phyloP scores from a whole-genome alignment of 225 moss, liverwort and hornwort species.

The Pleurozium schreberi region DNA sequence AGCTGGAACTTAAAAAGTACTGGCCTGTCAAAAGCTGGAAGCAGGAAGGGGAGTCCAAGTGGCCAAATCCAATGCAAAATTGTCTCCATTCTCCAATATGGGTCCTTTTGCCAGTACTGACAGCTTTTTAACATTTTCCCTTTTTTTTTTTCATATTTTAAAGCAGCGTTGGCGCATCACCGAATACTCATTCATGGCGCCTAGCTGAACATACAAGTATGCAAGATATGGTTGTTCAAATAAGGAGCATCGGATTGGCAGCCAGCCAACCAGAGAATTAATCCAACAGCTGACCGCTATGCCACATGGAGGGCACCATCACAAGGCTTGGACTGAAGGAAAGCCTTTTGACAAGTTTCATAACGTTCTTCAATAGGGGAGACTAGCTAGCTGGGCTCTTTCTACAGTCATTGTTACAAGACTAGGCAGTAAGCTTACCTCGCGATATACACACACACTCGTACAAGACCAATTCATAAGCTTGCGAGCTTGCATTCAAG shows the following conservation, averaged over 20 bases:
- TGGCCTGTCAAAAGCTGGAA: not conserved
- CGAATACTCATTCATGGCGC: not conserved
- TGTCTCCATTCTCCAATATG: not conserved
- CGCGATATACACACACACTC: not conserved
- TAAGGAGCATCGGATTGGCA: not conserved
- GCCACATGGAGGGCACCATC: not conserved
- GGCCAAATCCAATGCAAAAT: not conserved
- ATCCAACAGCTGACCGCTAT: not conserved
- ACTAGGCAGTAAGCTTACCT: too few relatives aligned
- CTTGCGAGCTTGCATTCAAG: too few relatives aligned
- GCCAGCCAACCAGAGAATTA: too few relatives aligned
- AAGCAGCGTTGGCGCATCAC: not conserved
- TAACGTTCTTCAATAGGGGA: not conserved
- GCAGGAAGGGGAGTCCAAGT: not conserved
- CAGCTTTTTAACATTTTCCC: not conserved
- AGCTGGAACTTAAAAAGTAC: not conserved
- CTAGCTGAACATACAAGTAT: not conserved
- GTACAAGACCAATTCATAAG: not conserved
- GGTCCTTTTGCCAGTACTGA: not conserved
- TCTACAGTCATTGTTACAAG: not conserved
- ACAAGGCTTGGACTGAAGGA: not conserved
- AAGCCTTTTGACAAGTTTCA: not conserved
- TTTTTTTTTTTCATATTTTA: not conserved
- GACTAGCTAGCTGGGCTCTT: not conserved
- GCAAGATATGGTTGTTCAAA: not conserved